Evolutionary conservation across 768 basidiomycete genomes (phyloP).

Genomic region (Chalciporus pseudorubinellus): DNA sequence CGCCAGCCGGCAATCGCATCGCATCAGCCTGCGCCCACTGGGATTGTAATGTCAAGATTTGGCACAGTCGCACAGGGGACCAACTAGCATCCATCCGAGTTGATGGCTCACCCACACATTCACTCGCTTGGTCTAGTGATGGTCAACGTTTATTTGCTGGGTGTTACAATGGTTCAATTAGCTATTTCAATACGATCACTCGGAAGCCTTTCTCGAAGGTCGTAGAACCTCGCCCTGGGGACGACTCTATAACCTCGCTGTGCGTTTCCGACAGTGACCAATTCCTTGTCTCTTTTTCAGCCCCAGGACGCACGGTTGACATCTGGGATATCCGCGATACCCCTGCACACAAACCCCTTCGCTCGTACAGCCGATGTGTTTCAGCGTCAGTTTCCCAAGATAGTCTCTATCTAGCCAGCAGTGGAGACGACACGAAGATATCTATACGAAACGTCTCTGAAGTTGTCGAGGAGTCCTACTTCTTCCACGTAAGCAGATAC

Average conservation of each 20-base stretch:
- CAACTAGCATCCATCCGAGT: slow-evolving; percentile 5
- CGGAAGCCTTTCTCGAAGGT: not conserved
- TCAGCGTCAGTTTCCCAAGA: slow-evolving; percentile 6
- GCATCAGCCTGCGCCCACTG: slow-evolving; percentile 6
- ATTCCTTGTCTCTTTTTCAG: slow-evolving; percentile 9
- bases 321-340: slow-evolving; percentile 9
- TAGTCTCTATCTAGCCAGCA: not conserved
- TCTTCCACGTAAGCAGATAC: slow-evolving; percentile 1
- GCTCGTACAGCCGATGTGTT: not conserved
- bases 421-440: not conserved
- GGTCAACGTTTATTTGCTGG: slow-evolving; percentile 10
- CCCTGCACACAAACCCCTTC: not conserved
- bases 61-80: slow-evolving; percentile 6
- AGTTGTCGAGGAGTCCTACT: not conserved
- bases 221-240: not conserved
- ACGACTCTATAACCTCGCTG: slow-evolving; percentile 7
- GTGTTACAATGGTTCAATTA: slow-evolving; percentile 3
- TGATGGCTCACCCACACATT: not conserved
- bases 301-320: not conserved
- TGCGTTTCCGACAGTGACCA: not conserved
- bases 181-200: not conserved
- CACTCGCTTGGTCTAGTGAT: slow-evolving; percentile 6
- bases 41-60: slow-evolving; percentile 5
- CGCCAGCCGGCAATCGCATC: slow-evolving; percentile 2
- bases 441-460: not conserved